A percentile compares a stretch with the other conserved stretches of the same genome.
These are phyloP conservation scores for Aegilops bicornis DNA, from an alignment of 176 grass and related monocot species.

Conservation along the genomic window DNA sequence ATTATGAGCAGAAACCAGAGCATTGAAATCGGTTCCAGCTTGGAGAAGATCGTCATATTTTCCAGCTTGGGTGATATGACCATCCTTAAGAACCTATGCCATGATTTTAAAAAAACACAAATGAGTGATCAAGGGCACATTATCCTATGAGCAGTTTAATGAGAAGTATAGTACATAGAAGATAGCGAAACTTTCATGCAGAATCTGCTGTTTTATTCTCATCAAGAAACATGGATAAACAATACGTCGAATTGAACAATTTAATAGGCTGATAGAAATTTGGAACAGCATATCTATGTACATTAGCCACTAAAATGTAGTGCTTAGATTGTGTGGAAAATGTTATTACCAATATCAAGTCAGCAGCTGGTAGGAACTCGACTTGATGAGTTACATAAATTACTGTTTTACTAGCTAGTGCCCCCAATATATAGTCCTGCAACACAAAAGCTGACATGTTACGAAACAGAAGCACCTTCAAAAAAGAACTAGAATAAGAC, in stretches of 20 bases:
- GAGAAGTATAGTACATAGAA: background rate
- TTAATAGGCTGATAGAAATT: background rate
- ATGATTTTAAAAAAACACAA: background rate
- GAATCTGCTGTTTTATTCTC: background rate
- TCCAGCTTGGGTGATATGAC: slow-evolving; percentile 85
- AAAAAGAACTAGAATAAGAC: background rate
- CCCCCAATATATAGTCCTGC: slow-evolving; percentile 90
- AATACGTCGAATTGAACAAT: background rate
- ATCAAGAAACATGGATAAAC: slow-evolving; percentile 26
- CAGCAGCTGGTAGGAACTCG: slow-evolving; percentile 94
- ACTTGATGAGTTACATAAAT: slow-evolving; percentile 99
- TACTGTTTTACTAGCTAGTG: slow-evolving; percentile 80
- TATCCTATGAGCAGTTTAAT: background rate
- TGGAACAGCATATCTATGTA: background rate
- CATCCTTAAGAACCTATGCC: slow-evolving; percentile 83
- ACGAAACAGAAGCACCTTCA: slow-evolving; percentile 33
- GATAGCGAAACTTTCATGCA: background rate
- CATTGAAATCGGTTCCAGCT: slow-evolving; percentile 91
- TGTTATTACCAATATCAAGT: slow-evolving; percentile 72
- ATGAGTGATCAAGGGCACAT: background rate
- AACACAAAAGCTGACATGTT: slow-evolving; percentile 34
- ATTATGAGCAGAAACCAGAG: slow-evolving; percentile 86
- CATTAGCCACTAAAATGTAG: background rate
- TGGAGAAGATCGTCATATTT: slow-evolving; percentile 91
- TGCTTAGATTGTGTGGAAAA: slow-evolving; percentile 18